Base-by-base conservation (phyloP, 2,329 filamentous ascomycete genomes). In the Blumeria hordei region DNA sequence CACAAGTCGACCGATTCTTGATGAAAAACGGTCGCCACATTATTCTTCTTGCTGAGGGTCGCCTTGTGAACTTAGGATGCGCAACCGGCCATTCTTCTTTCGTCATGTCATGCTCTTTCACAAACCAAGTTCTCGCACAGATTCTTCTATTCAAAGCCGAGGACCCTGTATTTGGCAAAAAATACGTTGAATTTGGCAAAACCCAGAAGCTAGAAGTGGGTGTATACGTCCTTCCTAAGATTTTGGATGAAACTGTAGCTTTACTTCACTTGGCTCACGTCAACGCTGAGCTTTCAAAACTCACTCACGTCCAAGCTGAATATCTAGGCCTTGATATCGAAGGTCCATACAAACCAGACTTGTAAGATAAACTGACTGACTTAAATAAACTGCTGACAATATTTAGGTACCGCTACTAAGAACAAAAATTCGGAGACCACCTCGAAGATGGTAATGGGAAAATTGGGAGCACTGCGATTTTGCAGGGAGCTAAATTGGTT, bases 81-180 rank as follows among this genome's bases (percentile, higher is more conserved):
- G 92, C 92, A 69, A 98, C 92, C 61, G 92, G 92, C 64, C 92
- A 98, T 84, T 94, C 88, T 64, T 96, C 90, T 54, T 98, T 98
- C 73, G 92, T 98, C 77, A 96, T 98, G 92, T 95, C 88, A 66
- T 98, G 92, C 84, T 96, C 90, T 61, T 98, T 98, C 84, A 94
- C 88, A 80, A 98, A 98, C 84, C 92, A 98, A 80, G 92, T 96
- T 66, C 86, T 98, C 70, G 92, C 92, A 63, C 92, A 98, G 78
- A 96, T 98, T 75, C 83, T 94, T 76, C 76, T 98, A 67, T 98
- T 73, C 85, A 96, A 96, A 84, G 83, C 81, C 66, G 77, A 83
- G 66, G 88, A 96, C 69, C 78, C 78, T 69, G 83, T 75, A 57
- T 98, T 94, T 70, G 80, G 83, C 72, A 75, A 85, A 74, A 95